Evolutionary conservation across 2,329 filamentous ascomycete genomes (phyloP), one percentile per base, ranked within the genome.

Genomic region (Ophiosphaerella narmari): DNA sequence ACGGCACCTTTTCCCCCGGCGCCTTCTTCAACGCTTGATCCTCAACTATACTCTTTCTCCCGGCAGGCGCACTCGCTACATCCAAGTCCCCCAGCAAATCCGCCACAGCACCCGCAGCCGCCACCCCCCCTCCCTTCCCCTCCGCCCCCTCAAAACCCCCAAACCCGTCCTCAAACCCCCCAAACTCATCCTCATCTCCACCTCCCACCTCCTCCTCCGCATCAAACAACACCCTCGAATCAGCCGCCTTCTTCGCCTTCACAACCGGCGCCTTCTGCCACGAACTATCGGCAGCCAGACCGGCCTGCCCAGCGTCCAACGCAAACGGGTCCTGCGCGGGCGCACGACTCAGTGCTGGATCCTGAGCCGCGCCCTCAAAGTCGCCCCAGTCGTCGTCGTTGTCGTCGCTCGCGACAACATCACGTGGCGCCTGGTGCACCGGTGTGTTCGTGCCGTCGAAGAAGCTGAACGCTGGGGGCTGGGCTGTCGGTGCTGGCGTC

Each of bases 321-420:
- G 26, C 40, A 32, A 63, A 66, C 2, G 54, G 47, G 38, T 66
- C 62, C 18, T 52, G 33, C 7, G 43, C 39, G 32, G 57, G 50
- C 38, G 3, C 16, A 18, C 16, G 3, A 3, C 16, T 3, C 16
- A 58, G 56, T 12, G 43, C 34, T 1, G 18, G 18, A 21, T 21
- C 18, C 18, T 21, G 18, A 21, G 18, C 18, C 18, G 18, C 18
- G 18, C 66, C 71, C 49, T 74, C 72, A 42, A 75, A 75, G 35
- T 75, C 73, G n/a, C 73, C 73, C 71, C 71, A 75, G 24, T 75
- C 73, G 50, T 75, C 73, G 18, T 75, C 73, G 18, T 63, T 62
- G 7, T 71, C 67, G 33, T 66, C 67, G 12, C 32, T 43, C 4
- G 18, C 18, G 16, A 18, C 16, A 21, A 4, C 18, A 21, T 21